Conservation (phyloP, 768 basidiomycete species). For the Serendipita vermifera region DNA sequence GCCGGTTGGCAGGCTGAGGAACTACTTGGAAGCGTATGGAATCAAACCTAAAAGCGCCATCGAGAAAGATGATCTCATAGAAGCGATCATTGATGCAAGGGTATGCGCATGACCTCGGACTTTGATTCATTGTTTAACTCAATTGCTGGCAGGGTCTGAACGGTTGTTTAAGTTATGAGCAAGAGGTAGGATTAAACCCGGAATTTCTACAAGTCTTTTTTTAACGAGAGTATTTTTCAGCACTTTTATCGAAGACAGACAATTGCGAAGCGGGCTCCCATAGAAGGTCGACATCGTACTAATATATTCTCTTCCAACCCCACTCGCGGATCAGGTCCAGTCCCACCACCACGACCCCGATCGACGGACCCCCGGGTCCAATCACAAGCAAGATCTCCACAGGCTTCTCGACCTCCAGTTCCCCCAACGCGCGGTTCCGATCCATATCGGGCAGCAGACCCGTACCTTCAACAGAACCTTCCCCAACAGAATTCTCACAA, state of each 20-base stretch:
- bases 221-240: neutral
- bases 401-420: neutral
- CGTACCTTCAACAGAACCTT: neutral
- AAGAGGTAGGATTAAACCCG: slow-evolving; percentile 7
- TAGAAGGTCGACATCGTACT: neutral
- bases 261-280: neutral
- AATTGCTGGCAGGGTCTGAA: neutral
- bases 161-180: slow-evolving; percentile 1
- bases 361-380: neutral
- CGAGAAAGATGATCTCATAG: slow-evolving; percentile 70
- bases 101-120: no score
- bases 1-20: slow-evolving; percentile 49
- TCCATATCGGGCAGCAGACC: neutral
- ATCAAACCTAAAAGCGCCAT: slow-evolving; percentile 43
- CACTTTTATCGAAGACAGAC: slow-evolving; percentile 6
- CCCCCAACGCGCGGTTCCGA: neutral
- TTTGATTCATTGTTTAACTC: neutral
- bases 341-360: neutral
- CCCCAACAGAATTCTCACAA: slow-evolving; percentile 14
- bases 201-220: no score
- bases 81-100: slow-evolving; percentile 37
- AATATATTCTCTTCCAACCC: neutral
- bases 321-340: neutral
- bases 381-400: neutral
- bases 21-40: slow-evolving; percentile 56